phyloP scores from a whole-genome alignment of 805 yeast genomes.

The Torulaspora gathmanii region DNA sequence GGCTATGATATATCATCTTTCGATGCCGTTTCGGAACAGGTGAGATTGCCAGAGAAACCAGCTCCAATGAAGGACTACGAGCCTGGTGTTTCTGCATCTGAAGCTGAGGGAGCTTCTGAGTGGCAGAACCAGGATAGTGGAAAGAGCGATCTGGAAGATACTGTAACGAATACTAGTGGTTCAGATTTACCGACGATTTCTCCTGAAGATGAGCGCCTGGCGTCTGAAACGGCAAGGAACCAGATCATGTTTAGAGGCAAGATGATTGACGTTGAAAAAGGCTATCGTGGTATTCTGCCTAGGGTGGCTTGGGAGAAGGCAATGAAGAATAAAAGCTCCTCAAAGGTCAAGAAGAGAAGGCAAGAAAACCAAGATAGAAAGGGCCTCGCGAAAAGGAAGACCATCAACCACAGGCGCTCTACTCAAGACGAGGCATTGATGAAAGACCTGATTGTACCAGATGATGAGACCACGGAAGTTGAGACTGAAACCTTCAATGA shows the following conservation, averaged over 20 bases:
- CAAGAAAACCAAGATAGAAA: conserved; percentile 9
- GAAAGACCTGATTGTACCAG: conserved; percentile 24
- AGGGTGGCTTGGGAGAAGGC: conserved; percentile 32
- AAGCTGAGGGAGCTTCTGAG: not conserved
- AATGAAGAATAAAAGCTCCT: conserved; percentile 4
- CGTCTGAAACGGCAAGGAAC: not conserved
- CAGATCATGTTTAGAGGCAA: conserved; percentile 28
- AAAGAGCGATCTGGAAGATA: not conserved
- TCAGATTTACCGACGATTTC: not conserved
- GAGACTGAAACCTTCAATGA: not conserved
- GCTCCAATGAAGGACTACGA: not conserved
- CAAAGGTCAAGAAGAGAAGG: conserved; percentile 6
- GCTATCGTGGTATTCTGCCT: conserved; percentile 34
- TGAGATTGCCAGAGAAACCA: conserved; percentile 15
- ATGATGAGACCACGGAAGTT: conserved; percentile 12
- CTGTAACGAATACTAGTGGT: not conserved
- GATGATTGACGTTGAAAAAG: conserved; percentile 26
- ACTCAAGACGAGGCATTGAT: conserved; percentile 19
- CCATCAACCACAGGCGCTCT: not conserved
- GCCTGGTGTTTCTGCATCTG: not conserved
- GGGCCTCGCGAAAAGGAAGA: conserved; percentile 29
- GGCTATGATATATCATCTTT: conserved; percentile 30
- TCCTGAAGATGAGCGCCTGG: not conserved
- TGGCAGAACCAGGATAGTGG: not conserved
- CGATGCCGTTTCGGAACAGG: conserved; percentile 22